Evolutionary conservation across 441 rosid species (phyloP).

Genomic region (Kokia cookei): DNA sequence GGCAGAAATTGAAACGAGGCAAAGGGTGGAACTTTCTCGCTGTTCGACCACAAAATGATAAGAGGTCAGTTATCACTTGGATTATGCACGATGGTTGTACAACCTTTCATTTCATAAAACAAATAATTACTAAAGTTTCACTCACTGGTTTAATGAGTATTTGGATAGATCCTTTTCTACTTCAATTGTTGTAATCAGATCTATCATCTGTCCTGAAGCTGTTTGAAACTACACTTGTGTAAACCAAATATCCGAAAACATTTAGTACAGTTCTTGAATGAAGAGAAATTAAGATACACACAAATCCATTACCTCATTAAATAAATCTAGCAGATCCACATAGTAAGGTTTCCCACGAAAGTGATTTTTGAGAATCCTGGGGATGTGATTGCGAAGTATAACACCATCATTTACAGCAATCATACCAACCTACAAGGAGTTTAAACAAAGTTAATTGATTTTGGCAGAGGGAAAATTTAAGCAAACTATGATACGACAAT

Average conservation of each 20-base stretch:
- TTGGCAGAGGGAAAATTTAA: background rate
- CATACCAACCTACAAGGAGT: slow-evolving; percentile 53
- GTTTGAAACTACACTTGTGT: slow-evolving; percentile 83
- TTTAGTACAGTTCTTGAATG: background rate
- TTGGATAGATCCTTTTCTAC: slow-evolving; percentile 81
- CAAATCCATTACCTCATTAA: slow-evolving; percentile 61
- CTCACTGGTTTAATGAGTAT: slow-evolving; percentile 66
- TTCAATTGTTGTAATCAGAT: slow-evolving; percentile 77
- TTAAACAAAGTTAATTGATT: background rate
- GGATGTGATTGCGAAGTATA: slow-evolving; percentile 73
- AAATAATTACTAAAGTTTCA: slow-evolving; percentile 8
- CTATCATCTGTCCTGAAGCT: slow-evolving; percentile 90
- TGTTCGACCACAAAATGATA: background rate
- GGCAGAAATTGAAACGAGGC: background rate
- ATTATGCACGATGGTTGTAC: background rate
- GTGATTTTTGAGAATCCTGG: slow-evolving; percentile 71
- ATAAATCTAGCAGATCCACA: slow-evolving; percentile 75
- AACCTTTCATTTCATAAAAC: background rate
- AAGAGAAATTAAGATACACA: background rate
- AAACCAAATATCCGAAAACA: slow-evolving; percentile 8
- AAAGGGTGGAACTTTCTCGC: background rate
- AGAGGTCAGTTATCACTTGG: background rate
- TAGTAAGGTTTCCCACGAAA: slow-evolving; percentile 69
- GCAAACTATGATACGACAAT: background rate
- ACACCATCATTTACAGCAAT: slow-evolving; percentile 77